Evolutionary conservation across 805 yeast species (phyloP), one percentile per base, ranked within the genome.

Genomic region (Groenewaldozyma salmanticensis): DNA sequence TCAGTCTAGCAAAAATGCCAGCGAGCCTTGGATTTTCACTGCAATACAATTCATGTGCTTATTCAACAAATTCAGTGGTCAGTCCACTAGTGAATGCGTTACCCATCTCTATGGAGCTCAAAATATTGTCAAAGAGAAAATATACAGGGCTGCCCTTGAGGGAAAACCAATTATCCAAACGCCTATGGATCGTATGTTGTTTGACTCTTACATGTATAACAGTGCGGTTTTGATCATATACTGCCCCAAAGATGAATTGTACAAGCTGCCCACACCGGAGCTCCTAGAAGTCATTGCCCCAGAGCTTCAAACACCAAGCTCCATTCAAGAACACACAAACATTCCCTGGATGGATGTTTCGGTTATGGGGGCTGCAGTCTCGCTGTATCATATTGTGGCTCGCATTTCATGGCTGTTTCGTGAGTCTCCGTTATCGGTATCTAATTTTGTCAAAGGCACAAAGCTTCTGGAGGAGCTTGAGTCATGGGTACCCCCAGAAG

Each of bases 351-450:
- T 11, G 22, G 38, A 35, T 16, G 22, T 5, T 15, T 13, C 31
- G n/a, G 31, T 35, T 5, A 9, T 24, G 3, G 38, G 38, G 3
- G 20, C 29, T 22, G 38, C 31, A 4, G 21, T 9, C 6, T 27
- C 17, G 21, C 31, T 35, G 3, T 35, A 35, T 35, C 13, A 21
- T n/a, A 5, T 22, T 3, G 13, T 21, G 16, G 20, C 38, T 13
- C 31, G 21, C 5, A 21, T 35, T 6, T 35, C 38, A 16, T 35
- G 29, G 38, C 31, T 35, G 15, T 11, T 21, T 31, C 13, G 38
- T 13, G 17, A 21, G 4, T 6, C 17, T 7, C 21, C 29, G 19
- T 22, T 21, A 5, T 3, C 29, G 6, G 4, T 16, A 9, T 20
- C 20, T n/a, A n/a, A 17, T 16, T 6, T n/a, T 16, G 34, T 31